phyloP scores from a whole-genome alignment of 2,329 filamentous ascomycete genomes.

The Arthrobotrys musiformis region DNA sequence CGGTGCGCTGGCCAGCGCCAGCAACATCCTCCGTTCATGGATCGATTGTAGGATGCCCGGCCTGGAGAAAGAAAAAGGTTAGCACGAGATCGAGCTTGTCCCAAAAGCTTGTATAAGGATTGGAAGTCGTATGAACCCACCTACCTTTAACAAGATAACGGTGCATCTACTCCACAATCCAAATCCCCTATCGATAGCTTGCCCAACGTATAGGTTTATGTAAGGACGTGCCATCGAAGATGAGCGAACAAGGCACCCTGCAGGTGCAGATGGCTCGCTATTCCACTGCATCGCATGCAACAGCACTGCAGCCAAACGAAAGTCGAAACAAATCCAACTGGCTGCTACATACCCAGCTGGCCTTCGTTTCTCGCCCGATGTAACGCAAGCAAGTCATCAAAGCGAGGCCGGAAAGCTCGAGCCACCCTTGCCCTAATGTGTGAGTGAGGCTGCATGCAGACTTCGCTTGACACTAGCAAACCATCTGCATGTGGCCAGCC shows the following conservation, averaged over 20 bases:
- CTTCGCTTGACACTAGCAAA: constrained; percentile 26
- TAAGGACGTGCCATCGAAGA: background rate
- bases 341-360: constrained; percentile 23
- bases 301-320: constrained; percentile 22
- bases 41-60: constrained; percentile 1
- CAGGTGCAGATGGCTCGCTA: constrained; percentile 9
- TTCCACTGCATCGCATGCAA: constrained; percentile 33
- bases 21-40: background rate
- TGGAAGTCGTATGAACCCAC: constrained; percentile 21
- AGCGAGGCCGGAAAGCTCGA: constrained; percentile 27
- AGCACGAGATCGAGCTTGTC: constrained; percentile 19
- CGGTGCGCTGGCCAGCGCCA: constrained; percentile 38
- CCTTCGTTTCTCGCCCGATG: constrained; percentile 32
- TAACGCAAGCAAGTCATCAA: constrained; percentile 36
- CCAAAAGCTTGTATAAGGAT: constrained; percentile 30
- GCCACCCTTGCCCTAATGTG: constrained; percentile 29
- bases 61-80: background rate
- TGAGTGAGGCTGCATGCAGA: constrained; percentile 12
- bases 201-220: too few relatives aligned
- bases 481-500: constrained; percentile 9
- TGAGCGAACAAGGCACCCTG: background rate
- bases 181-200: constrained; percentile 7
- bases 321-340: constrained; percentile 22
- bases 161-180: background rate
- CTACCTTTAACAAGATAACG: constrained; percentile 37